Evolutionary conservation across 73 alveolate genomes (phyloP), one percentile per base, ranked within the genome.

Genomic region (Stentor coeruleus): DNA sequence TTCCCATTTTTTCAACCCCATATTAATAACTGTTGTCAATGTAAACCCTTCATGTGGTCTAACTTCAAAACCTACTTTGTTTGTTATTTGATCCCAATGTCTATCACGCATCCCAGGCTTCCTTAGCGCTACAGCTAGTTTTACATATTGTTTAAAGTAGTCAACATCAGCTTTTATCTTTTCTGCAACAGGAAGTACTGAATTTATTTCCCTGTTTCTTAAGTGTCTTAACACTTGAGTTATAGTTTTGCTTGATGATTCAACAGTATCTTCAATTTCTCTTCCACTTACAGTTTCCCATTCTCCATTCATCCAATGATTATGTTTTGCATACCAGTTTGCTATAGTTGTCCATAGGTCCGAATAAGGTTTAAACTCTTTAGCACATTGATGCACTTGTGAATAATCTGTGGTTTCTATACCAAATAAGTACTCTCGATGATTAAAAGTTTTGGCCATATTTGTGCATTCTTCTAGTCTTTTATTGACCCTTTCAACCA

Each of bases 21-120:
- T 87, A 20, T 97, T 98, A 89, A 97, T 88, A 57, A 96, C 98
- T 60, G 93, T 83, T 3, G 98, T 96, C 74, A 97, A 95, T 40
- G 99, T 97, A 87, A 97, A 96, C 35, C 97, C 99, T 75, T 95
- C 98, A 58, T 84, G 86, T 37, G 99, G 99, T 14, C 96, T 86
- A 72, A 97, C 95, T 81, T 97, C 99, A 84, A 96, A 95, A n/a
- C 98, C 98, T 35, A 97, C 97, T 82, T 95, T 95, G 55, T 93
- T 91, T 39, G 97, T 91, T 33, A 97, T 95, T 88, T 96, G 93
- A 84, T 93, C 97, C 99, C 99, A 97, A 93, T 97, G 99, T 82
- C 99, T 87, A 74, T 97, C 99, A 81, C 93, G 91, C 98, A 97
- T 96, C 57, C 99, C 99, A 42, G 93, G 89, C 82, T 97, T 97